Percentiles rank a stretch among this genome's conserved stretches.
Conservation (phyloP, 148 eudicot species). For the Arctostaphylos glauca region DNA sequence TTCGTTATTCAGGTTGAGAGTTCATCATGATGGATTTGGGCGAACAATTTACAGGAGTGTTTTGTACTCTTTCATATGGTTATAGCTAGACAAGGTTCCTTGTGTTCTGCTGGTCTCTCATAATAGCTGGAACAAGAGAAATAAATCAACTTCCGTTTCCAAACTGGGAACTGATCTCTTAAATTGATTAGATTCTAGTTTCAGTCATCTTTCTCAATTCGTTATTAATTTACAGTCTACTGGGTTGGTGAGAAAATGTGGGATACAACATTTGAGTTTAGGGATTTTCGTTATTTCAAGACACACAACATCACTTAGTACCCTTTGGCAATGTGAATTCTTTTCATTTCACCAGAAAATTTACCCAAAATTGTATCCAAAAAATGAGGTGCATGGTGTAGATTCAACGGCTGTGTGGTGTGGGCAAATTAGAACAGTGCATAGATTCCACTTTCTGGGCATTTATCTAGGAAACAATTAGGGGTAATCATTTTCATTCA, state of each 20-base stretch:
- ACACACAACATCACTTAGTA: neutral
- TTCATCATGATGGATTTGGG: neutral
- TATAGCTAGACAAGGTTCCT: neutral
- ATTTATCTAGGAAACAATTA: neutral
- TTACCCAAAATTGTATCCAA: neutral
- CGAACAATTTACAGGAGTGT: neutral
- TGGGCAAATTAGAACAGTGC: neutral
- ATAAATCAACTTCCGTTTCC: neutral
- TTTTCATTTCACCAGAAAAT: neutral
- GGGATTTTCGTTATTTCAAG: no score
- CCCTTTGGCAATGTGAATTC: conserved; percentile 7
- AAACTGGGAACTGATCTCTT: neutral
- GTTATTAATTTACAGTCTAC: neutral
- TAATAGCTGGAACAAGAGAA: neutral
- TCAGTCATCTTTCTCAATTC: neutral
- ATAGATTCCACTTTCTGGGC: neutral
- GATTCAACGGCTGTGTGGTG: neutral
- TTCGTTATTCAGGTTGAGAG: neutral
- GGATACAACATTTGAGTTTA: neutral
- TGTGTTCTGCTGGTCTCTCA: neutral
- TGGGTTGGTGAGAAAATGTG: neutral
- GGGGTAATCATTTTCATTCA: neutral
- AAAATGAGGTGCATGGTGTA: neutral
- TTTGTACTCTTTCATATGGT: neutral
- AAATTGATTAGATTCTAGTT: neutral